Percentiles rank a stretch among this genome's conserved stretches.
Evolutionary conservation across 805 yeast genomes (phyloP).

Genomic region (Tetrapisispora phaffii): DNA sequence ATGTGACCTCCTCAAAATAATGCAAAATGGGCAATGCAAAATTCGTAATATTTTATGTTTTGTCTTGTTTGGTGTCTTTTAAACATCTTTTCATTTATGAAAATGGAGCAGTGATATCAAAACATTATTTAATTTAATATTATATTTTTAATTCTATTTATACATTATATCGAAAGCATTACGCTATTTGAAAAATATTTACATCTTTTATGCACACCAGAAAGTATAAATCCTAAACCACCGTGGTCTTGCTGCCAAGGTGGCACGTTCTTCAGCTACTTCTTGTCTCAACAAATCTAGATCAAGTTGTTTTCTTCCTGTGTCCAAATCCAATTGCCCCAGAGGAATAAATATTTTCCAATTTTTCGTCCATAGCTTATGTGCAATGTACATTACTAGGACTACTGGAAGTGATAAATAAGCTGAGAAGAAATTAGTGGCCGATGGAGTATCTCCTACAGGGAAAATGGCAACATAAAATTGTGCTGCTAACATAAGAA

Average conservation of each 20-base stretch:
- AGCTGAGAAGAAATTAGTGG: constrained; percentile 50
- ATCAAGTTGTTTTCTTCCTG: constrained; percentile 53
- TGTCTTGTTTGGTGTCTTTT: no score
- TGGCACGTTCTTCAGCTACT: constrained; percentile 42
- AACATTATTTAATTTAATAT: no score
- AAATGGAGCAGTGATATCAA: no score
- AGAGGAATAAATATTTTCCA: constrained; percentile 36
- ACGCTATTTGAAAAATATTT: no score
- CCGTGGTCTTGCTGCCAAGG: constrained; percentile 35
- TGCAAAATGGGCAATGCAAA: no score
- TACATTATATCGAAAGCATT: no score
- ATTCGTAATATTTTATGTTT: no score
- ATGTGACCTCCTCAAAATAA: no score
- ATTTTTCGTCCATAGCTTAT: constrained; percentile 44
- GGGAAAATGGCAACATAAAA: constrained; percentile 81
- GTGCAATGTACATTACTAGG: constrained; percentile 44
- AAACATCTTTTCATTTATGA: no score
- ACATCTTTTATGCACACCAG: constrained; percentile 36
- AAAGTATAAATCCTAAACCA: constrained; percentile 35
- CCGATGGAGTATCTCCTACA: constrained; percentile 41
- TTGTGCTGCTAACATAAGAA: constrained; percentile 59
- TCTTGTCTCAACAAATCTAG: constrained; percentile 43
- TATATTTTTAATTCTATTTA: no score
- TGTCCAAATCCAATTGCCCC: constrained; percentile 47
- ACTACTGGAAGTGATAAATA: constrained; percentile 60